phyloP scores from a whole-genome alignment of 306 rosid species.

The Amphicarpaea edgeworthii region DNA sequence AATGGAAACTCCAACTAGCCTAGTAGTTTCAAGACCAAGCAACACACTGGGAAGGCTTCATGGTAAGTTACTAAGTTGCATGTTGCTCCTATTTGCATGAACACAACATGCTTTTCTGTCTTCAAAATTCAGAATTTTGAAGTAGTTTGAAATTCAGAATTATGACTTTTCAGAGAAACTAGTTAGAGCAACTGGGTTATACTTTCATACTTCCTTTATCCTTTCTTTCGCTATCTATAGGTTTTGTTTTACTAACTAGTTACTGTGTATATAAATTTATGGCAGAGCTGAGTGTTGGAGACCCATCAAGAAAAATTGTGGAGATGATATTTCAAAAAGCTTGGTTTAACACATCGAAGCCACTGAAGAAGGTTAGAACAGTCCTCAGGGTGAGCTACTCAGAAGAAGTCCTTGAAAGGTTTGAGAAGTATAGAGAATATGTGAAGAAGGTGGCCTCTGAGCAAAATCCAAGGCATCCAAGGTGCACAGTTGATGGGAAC shows the following conservation, averaged over 20 bases:
- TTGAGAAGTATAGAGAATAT: slow-evolving; percentile 73
- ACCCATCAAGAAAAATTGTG: slow-evolving; percentile 74
- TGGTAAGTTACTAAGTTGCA: slow-evolving; percentile 52
- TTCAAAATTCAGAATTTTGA: slow-evolving; percentile 8
- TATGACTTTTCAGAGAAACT: slow-evolving; percentile 29
- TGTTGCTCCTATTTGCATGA: slow-evolving; percentile 31
- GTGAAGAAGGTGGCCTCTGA: slow-evolving; percentile 62
- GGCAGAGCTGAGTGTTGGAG: slow-evolving; percentile 63
- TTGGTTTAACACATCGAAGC: slow-evolving; percentile 57
- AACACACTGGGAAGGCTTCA: slow-evolving; percentile 51
- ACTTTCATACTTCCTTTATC: not conserved
- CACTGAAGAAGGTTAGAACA: slow-evolving; percentile 55
- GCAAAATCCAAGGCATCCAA: slow-evolving; percentile 56
- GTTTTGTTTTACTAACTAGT: not conserved
- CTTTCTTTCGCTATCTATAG: slow-evolving; percentile 20
- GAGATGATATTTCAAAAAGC: slow-evolving; percentile 77
- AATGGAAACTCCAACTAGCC: slow-evolving; percentile 48
- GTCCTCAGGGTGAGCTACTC: slow-evolving; percentile 66
- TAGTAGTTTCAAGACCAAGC: slow-evolving; percentile 42
- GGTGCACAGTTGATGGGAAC: slow-evolving; percentile 77
- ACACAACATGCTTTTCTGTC: not conserved
- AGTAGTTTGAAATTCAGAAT: not conserved
- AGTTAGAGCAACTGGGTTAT: not conserved
- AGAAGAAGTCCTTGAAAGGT: slow-evolving; percentile 53
- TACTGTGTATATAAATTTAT: slow-evolving; percentile 14